A percentile compares a stretch with the other conserved stretches of the same genome.
These are phyloP conservation scores for Aegilops speltoides DNA, from an alignment of 176 grass and related monocot species.

Conservation along the genomic window DNA sequence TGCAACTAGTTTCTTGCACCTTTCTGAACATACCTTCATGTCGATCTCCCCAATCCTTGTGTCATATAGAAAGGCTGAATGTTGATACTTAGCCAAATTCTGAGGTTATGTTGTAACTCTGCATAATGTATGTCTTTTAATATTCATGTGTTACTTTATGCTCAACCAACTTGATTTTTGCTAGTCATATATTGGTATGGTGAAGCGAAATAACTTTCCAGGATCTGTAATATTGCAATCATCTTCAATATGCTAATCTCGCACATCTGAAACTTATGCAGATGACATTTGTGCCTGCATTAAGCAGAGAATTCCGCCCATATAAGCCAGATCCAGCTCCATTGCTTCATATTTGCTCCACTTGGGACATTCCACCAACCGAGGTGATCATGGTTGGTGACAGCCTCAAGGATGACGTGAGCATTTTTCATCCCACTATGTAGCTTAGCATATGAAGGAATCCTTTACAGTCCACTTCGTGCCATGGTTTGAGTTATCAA, in stretches of 20 bases:
- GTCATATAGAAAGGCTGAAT: neutral
- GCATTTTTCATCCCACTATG: constrained; percentile 23
- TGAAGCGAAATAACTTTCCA: neutral
- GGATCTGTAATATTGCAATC: neutral
- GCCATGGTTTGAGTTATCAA: neutral
- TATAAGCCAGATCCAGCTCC: constrained; percentile 95
- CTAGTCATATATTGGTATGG: neutral
- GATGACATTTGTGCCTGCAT: constrained; percentile 68
- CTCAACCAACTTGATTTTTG: neutral
- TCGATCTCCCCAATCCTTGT: neutral
- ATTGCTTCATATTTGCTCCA: constrained; percentile 83
- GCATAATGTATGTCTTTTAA: neutral
- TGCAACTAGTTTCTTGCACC: neutral
- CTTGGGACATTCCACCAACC: constrained; percentile 73
- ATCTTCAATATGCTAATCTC: neutral
- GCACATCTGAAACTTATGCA: constrained; percentile 13
- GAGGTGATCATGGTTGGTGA: constrained; percentile 96
- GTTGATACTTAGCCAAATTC: neutral
- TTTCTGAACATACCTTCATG: neutral
- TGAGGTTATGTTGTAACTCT: neutral
- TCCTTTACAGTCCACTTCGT: neutral
- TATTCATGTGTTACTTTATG: neutral
- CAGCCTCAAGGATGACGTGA: constrained; percentile 93
- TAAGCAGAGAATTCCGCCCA: constrained; percentile 94
- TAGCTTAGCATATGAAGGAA: neutral